Percentiles rank a stretch among this genome's conserved stretches.
Conservation (phyloP, 768 basidiomycete species). For the Cantharellus cinnabarinus region DNA sequence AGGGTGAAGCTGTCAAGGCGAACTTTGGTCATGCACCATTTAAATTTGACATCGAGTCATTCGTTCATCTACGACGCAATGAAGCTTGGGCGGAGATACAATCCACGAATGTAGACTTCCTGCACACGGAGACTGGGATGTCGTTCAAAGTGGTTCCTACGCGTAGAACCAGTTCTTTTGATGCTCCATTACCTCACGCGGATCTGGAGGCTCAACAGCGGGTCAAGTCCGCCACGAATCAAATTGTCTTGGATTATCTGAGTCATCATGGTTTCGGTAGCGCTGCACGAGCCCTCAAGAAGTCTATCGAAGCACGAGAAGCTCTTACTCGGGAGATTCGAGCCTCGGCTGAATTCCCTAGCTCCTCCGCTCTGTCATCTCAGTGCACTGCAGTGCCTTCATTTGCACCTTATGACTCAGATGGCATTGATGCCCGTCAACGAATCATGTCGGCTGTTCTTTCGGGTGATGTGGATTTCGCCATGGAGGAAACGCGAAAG, state of each 20-base stretch:
- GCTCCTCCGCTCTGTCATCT: background rate
- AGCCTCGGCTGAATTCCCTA: background rate
- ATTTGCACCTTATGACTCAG: constrained; percentile 6
- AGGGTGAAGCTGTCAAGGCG: constrained; percentile 53
- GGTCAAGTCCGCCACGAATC: constrained; percentile 39
- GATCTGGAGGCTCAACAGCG: constrained; percentile 8
- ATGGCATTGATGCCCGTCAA: constrained; percentile 38
- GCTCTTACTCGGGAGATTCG: background rate
- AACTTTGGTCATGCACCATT: constrained; percentile 83
- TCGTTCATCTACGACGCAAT: constrained; percentile 53
- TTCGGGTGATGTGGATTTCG: constrained; percentile 49
- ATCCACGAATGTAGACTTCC: constrained; percentile 10
- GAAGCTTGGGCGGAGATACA: constrained; percentile 48
- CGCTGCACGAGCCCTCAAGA: constrained; percentile 47
- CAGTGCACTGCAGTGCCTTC: background rate
- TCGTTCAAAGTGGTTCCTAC: background rate
- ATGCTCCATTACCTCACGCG: background rate
- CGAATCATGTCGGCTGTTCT: constrained; percentile 48
- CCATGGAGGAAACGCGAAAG: constrained; percentile 32
- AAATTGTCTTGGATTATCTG: constrained; percentile 61
- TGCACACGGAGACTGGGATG: background rate
- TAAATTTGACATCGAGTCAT: constrained; percentile 74
- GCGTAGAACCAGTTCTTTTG: background rate
- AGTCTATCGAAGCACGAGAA: constrained; percentile 15
- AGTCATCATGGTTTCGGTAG: constrained; percentile 67